These are phyloP conservation scores for Russula earlei DNA, from an alignment of 768 basidiomycete genomes.

Conservation along the genomic window DNA sequence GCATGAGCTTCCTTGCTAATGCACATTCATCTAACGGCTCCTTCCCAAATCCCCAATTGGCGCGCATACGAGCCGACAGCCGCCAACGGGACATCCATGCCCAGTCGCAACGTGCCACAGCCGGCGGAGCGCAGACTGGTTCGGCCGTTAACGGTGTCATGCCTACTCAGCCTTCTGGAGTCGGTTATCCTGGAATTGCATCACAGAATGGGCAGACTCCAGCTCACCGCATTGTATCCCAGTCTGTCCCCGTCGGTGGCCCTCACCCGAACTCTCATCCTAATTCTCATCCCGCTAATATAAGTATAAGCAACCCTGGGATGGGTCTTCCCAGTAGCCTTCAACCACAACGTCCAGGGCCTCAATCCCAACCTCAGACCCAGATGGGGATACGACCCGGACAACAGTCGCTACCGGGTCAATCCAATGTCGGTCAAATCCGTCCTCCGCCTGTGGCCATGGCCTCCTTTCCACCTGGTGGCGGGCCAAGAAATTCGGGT, in stretches of 20 bases:
- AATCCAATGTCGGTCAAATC: slow-evolving; percentile 30
- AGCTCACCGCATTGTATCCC: slow-evolving; percentile 48
- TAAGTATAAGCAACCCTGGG: slow-evolving; percentile 26
- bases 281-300: slow-evolving; percentile 1
- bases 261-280: slow-evolving; percentile 8
- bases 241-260: slow-evolving; percentile 28
- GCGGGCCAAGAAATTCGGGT: slow-evolving; percentile 33
- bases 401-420: slow-evolving; percentile 23
- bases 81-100: slow-evolving; percentile 1
- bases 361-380: slow-evolving; percentile 26
- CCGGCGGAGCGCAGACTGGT: slow-evolving; percentile 7
- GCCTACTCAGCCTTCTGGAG: slow-evolving; percentile 14
- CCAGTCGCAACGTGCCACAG: slow-evolving; percentile 11
- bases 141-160: slow-evolving; percentile 17
- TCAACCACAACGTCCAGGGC: slow-evolving; percentile 28
- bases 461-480: slow-evolving; percentile 18
- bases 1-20: slow-evolving; percentile 26
- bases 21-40: slow-evolving; percentile 20
- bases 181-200: slow-evolving; percentile 3
- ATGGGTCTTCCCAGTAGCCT: slow-evolving; percentile 33
- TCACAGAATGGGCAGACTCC: slow-evolving; percentile 8
- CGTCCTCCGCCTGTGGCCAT: slow-evolving; percentile 28
- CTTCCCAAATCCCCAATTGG: not conserved
- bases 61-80: not conserved
- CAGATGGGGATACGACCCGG: slow-evolving; percentile 26